Percentiles rank a stretch among this genome's conserved stretches.
These are phyloP conservation scores for Rhodotorula graminis DNA, from an alignment of 768 basidiomycete genomes.

Conservation along the genomic window DNA sequence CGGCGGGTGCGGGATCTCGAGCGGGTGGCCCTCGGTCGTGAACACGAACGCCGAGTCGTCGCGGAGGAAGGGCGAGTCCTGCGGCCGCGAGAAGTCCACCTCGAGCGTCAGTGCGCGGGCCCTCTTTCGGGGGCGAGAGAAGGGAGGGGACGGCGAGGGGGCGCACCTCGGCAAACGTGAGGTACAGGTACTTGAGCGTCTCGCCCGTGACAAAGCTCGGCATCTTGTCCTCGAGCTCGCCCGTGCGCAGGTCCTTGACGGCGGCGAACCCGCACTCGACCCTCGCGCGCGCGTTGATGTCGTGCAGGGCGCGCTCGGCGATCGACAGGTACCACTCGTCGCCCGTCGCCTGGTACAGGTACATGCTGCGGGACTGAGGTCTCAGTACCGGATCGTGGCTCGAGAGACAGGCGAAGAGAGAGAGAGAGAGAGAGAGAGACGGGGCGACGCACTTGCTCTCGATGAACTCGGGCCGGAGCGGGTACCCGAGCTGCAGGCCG, in stretches of 20 bases:
- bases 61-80: conserved; percentile 65
- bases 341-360: conserved; percentile 87
- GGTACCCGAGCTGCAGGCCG: conserved; percentile 46
- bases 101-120: background rate
- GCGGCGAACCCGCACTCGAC: conserved; percentile 82
- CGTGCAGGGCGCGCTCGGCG: conserved; percentile 74
- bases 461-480: conserved; percentile 43
- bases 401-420: no score
- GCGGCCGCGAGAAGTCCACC: conserved; percentile 47
- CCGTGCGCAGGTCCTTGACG: conserved; percentile 65
- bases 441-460: background rate
- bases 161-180: conserved; percentile 61
- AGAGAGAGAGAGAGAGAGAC: background rate
- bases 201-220: conserved; percentile 65
- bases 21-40: conserved; percentile 90
- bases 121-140: no score
- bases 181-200: conserved; percentile 71
- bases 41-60: conserved; percentile 85
- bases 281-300: conserved; percentile 67
- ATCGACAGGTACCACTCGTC: conserved; percentile 91
- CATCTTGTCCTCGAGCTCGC: conserved; percentile 82
- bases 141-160: background rate
- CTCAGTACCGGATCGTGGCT: background rate
- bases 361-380: conserved; percentile 63
- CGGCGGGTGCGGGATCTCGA: conserved; percentile 61